These are phyloP conservation scores for Golubevia sp. DNA, from an alignment of 1,284 basidiomycete genomes.

Conservation along the genomic window DNA sequence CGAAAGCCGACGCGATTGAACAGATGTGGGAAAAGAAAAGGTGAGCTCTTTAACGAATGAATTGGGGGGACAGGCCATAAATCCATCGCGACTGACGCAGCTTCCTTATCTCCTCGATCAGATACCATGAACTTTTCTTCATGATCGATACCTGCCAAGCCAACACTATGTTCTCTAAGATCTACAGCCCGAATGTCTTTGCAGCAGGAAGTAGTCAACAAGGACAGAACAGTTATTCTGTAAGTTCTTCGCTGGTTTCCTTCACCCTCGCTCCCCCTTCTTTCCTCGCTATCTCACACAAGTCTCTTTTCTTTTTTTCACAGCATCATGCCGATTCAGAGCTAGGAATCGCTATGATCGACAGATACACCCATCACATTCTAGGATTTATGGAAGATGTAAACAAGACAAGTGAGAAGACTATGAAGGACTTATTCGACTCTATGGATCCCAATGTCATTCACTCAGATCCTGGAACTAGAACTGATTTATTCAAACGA, in stretches of 20 bases:
- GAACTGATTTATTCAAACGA: constrained; percentile 38
- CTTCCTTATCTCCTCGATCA: not conserved
- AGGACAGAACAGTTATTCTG: constrained; percentile 53
- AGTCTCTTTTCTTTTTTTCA: not conserved
- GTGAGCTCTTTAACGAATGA: not conserved
- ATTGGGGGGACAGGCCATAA: no score
- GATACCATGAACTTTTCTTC: constrained; percentile 59
- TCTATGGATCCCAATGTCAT: constrained; percentile 26
- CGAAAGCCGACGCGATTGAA: constrained; percentile 52
- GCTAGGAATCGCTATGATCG: constrained; percentile 55
- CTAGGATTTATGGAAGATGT: constrained; percentile 52
- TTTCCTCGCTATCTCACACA: constrained; percentile 1
- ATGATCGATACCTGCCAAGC: constrained; percentile 61
- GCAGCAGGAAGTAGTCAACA: constrained; percentile 43
- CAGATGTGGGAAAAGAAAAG: constrained; percentile 57
- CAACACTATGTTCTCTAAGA: constrained; percentile 45
- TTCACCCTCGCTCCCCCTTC: not conserved
- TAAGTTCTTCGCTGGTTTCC: constrained; percentile 3
- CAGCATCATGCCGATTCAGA: constrained; percentile 43
- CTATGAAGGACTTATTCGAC: constrained; percentile 45
- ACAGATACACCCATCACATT: constrained; percentile 51
- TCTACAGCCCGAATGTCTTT: constrained; percentile 56
- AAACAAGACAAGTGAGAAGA: constrained; percentile 31
- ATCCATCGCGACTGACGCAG: not conserved
- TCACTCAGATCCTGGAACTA: constrained; percentile 39